Conservation (phyloP, 2,329 filamentous ascomycete species). For the Lanzia echinophila region DNA sequence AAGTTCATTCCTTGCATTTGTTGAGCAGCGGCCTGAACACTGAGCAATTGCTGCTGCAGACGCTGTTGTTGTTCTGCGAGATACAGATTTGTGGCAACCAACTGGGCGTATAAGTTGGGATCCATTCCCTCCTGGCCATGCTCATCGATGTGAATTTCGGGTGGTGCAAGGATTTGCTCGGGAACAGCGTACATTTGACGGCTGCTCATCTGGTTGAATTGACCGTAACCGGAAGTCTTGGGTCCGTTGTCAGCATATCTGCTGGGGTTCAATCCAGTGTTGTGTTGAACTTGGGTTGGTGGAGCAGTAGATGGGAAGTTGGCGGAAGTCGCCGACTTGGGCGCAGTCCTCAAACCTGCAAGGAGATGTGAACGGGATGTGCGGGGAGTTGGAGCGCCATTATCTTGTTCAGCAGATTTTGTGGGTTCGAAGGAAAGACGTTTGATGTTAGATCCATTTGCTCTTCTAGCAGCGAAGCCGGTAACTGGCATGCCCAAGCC, state of each 20-base stretch:
- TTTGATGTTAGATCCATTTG: slow-evolving; percentile 76
- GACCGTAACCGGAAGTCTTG: slow-evolving; percentile 27
- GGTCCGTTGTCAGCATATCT: slow-evolving; percentile 31
- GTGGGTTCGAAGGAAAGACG: slow-evolving; percentile 70
- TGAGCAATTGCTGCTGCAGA: slow-evolving; percentile 86
- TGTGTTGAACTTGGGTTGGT: slow-evolving; percentile 44
- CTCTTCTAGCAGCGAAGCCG: slow-evolving; percentile 75
- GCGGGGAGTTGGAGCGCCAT: slow-evolving; percentile 71
- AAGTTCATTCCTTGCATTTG: slow-evolving; percentile 75
- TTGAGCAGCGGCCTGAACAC: slow-evolving; percentile 74
- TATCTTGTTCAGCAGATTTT: slow-evolving; percentile 64
- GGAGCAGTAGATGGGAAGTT: slow-evolving; percentile 63
- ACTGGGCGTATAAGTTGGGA: slow-evolving; percentile 76
- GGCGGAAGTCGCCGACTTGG: slow-evolving; percentile 71
- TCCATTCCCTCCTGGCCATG: slow-evolving; percentile 71
- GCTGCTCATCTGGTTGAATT: slow-evolving; percentile 37
- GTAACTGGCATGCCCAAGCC: slow-evolving; percentile 69
- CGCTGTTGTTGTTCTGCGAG: slow-evolving; percentile 92
- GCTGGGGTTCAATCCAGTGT: slow-evolving; percentile 22
- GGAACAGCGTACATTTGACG: slow-evolving; percentile 60
- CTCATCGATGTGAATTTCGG: slow-evolving; percentile 67
- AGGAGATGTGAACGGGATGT: slow-evolving; percentile 93
- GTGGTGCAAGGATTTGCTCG: slow-evolving; percentile 85
- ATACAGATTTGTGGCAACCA: slow-evolving; percentile 86
- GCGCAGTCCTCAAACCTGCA: slow-evolving; percentile 86